Conservation (phyloP, 2,329 filamentous ascomycete species). For the Camptophora hylomeconis region DNA sequence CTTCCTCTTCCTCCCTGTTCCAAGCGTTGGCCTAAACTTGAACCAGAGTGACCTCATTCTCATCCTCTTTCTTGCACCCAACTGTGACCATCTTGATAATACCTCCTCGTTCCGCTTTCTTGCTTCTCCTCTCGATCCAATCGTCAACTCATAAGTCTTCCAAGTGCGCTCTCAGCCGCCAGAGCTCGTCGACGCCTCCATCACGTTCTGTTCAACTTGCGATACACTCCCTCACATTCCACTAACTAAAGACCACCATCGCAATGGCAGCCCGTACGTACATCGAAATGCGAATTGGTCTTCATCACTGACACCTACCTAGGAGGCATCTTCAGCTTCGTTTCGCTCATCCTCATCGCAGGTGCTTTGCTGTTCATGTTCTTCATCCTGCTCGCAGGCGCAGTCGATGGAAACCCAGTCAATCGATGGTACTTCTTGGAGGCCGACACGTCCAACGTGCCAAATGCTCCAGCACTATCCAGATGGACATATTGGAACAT, state of each 20-base stretch:
- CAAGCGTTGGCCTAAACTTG: neutral
- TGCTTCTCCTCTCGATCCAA: neutral
- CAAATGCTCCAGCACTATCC: conserved; percentile 50
- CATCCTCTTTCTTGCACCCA: conserved; percentile 1
- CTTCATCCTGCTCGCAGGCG: conserved; percentile 52
- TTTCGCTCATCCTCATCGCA: conserved; percentile 49
- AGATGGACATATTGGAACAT: conserved; percentile 90
- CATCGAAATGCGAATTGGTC: conserved; percentile 4
- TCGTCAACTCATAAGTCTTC: neutral
- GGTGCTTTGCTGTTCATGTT: conserved; percentile 51
- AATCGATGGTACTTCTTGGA: conserved; percentile 75
- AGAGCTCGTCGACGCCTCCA: neutral
- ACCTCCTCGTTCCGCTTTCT: neutral
- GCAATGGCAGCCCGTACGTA: conserved; percentile 22
- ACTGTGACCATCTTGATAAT: too few species aligned
- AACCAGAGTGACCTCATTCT: too few species aligned
- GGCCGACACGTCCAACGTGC: conserved; percentile 61
- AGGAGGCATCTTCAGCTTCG: conserved; percentile 44
- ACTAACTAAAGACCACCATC: neutral
- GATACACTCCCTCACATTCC: neutral
- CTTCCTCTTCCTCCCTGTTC: conserved; percentile 4
- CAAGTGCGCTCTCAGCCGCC: conserved; percentile 2
- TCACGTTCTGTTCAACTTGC: conserved; percentile 7
- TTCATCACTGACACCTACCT: conserved; percentile 4
- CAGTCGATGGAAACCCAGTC: conserved; percentile 42